phyloP scores from a whole-genome alignment of 768 basidiomycete species.

The Amanita brunnescens region DNA sequence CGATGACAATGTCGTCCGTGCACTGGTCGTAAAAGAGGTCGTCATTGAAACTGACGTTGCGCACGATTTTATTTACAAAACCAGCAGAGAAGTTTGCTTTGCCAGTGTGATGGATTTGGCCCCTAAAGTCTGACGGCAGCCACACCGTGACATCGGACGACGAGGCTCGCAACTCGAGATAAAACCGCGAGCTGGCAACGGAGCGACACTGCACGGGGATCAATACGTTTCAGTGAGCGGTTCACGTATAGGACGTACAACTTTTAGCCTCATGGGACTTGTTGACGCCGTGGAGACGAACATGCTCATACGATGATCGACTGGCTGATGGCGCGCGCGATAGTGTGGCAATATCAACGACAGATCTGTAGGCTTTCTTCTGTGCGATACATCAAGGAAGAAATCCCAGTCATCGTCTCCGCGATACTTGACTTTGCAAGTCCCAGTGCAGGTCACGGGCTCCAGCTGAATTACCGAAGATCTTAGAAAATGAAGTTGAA shows the following conservation, averaged over 20 bases:
- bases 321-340: constrained; percentile 64
- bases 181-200: constrained; percentile 43
- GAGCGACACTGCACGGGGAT: constrained; percentile 39
- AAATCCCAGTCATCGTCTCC: constrained; percentile 60
- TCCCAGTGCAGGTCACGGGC: constrained; percentile 25
- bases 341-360: constrained; percentile 71
- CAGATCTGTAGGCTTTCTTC: constrained; percentile 44
- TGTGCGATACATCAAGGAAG: constrained; percentile 38
- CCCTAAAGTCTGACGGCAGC: constrained; percentile 74
- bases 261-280: constrained; percentile 57
- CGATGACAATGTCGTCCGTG: constrained; percentile 53
- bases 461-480: background rate
- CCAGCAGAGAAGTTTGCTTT: constrained; percentile 57
- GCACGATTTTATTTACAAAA: constrained; percentile 61
- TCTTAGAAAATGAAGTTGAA: background rate
- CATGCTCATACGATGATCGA: constrained; percentile 67
- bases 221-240: constrained; percentile 10
- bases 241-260: constrained; percentile 40
- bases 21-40: constrained; percentile 21
- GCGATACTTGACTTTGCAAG: constrained; percentile 57
- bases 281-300: constrained; percentile 44
- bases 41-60: constrained; percentile 41
- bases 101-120: constrained; percentile 49
- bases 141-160: constrained; percentile 67
- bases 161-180: constrained; percentile 56